Base-by-base conservation (phyloP, 2,329 filamentous ascomycete genomes). In the Uncinocarpus reesii region DNA sequence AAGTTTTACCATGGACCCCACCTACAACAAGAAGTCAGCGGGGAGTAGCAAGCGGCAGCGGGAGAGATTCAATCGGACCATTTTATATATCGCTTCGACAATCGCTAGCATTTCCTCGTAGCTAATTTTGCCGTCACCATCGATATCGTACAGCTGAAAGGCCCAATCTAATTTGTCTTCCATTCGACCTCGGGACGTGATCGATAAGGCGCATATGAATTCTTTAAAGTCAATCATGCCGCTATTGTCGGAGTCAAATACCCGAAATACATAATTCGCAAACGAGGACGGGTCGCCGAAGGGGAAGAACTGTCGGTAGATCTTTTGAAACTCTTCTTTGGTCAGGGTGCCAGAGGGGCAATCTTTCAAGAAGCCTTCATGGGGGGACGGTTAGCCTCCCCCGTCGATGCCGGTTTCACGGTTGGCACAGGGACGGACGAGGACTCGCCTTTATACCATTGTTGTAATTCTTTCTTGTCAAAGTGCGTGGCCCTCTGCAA, bases 131-230 rank as follows among this genome's bases (percentile, higher is more conserved):
- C 92, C 92, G 66, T 98, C 92, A 49, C 92, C 90, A 63, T 98
- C 92, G 62, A 98, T 96, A 70, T 98, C 92, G 70, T 98, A 98
- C 58, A 98, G 77, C 73, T 98, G 90, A 72, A 98, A 98, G 13
- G 92, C 92, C 92, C 92, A 98, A 67, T 96, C 90, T 50, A 98
- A 77, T 71, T 98, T 98, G 71, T 98, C 92, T 71, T 98, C 92
- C 87, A 96, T 95, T 75, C 93, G 93, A 63, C 92, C 92, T 58
- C 92, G 81, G 69, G 87, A 94, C 43, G 92, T 98, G 62, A 98
- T 90, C 68, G 87, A 95, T 55, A 98, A 73, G 23, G 92, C 92
- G 72, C 90, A 95, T 69, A 98, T 98, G 71, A 98, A 98, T 70
- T 98, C 92, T 68, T 96, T 96, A 71, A 98, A 98, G 71, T 98